Base-by-base conservation (phyloP, 2,329 filamentous ascomycete species). In the Cladosporium sp. region DNA sequence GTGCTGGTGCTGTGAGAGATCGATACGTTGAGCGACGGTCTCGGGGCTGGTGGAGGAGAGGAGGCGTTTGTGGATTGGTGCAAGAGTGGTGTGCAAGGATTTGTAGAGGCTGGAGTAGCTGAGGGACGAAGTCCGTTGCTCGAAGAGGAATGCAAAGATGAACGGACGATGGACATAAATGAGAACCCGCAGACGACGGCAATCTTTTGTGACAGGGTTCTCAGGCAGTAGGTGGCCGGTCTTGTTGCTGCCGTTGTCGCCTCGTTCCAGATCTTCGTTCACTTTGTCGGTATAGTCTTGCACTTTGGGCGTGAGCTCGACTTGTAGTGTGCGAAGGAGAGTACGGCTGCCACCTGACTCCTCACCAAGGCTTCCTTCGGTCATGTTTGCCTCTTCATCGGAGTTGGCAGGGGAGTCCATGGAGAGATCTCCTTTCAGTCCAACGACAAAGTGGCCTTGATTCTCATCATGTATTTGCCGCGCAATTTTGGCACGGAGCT, bases 61-160 rank as follows among this genome's bases (percentile, higher is more conserved):
- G 6, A 84, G 74, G 0, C 79, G 78, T 60, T 79, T 79, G 67
- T 83, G 79, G 1, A 84, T 76, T 0, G 82, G 80, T 2, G 75
- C 74, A 66, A 88, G 73, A 74, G 84, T 86, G 25, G 78, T 80
- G 68, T 86, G 83, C 3, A 88, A 71, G 64, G 82, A 78, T 58
- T 76, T 77, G 72, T 83, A 84, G 72, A 83, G 83, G 13, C 74
- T 73, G 2, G 77, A 70, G 8, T 81, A 75, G 39, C 71, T 74
- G 21, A 85, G 74, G 1, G 86, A 85, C 63, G 86, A 82, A 7
- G 89, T 89, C 56, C 82, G 82, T 49, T 84, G 79, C 57, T 84
- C 79, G 76, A 94, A 94, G 4, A 95, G 80, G 67, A 95, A 89
- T 1, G 89, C 86, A 75, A 91, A 93, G 57, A 94, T 85, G 76